Conservation (phyloP, 2,329 filamentous ascomycete genomes). For the Ambrosiella cleistominuta region DNA sequence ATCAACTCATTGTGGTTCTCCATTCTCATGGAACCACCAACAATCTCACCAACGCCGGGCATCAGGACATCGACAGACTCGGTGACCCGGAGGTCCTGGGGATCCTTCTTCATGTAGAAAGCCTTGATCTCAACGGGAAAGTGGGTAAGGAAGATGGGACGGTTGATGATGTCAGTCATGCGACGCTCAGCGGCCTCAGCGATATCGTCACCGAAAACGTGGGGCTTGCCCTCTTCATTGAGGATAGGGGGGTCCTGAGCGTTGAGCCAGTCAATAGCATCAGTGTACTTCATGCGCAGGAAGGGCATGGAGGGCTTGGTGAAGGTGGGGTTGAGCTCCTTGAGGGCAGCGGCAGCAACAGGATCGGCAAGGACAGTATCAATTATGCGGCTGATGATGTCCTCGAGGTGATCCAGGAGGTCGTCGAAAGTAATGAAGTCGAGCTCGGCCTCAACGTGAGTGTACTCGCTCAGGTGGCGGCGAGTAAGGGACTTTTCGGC, state of each 20-base stretch:
- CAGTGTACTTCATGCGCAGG: conserved; percentile 82
- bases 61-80: conserved; percentile 75
- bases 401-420: conserved; percentile 71
- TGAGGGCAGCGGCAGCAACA: conserved; percentile 52
- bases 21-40: conserved; percentile 94
- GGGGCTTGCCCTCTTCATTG: conserved; percentile 82
- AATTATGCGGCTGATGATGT: conserved; percentile 72
- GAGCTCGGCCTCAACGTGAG: conserved; percentile 87
- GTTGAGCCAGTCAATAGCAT: conserved; percentile 86
- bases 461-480: conserved; percentile 89
- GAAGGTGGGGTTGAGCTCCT: conserved; percentile 84
- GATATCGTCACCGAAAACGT: conserved; percentile 92
- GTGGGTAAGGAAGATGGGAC: conserved; percentile 88
- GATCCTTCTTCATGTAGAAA: conserved; percentile 95
- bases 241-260: conserved; percentile 63
- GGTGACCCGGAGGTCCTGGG: conserved; percentile 62
- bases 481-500: conserved; percentile 92
- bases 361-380: conserved; percentile 60
- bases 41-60: conserved; percentile 94
- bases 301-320: conserved; percentile 68
- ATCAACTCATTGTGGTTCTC: conserved; percentile 78
- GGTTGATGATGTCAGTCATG: conserved; percentile 95
- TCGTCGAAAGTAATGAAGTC: conserved; percentile 92
- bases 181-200: conserved; percentile 89
- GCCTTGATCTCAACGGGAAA: conserved; percentile 97